Percentiles rank a stretch among this genome's conserved stretches.
Conservation (phyloP, 2,329 filamentous ascomycete species). For the Paraphoma sp. region DNA sequence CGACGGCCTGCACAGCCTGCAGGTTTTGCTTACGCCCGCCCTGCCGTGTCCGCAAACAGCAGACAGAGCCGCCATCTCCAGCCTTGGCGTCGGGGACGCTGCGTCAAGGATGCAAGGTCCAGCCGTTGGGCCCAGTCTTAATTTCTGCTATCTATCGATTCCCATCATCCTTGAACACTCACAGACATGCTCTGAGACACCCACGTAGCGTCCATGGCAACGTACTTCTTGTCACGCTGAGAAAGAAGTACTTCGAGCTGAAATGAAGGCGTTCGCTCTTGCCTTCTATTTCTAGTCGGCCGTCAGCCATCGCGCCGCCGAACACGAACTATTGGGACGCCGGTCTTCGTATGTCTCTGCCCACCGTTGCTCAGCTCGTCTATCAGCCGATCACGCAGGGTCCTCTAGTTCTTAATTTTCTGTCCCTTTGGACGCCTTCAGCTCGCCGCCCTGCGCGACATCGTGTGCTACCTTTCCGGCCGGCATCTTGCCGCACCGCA, state of each 20-base stretch:
- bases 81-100: not conserved
- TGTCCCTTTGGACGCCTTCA: conserved; percentile 3
- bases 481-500: conserved; percentile 1
- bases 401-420: conserved; percentile 2
- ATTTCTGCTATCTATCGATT: conserved; percentile 5
- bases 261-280: no score
- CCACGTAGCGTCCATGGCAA: not conserved
- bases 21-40: not conserved
- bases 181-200: not conserved
- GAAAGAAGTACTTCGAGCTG: no score
- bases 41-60: not conserved
- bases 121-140: not conserved
- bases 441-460: conserved; percentile 7
- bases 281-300: not conserved
- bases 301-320: not conserved
- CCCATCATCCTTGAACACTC: not conserved
- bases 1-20: not conserved
- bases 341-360: not conserved
- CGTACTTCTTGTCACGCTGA: not conserved
- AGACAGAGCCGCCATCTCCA: not conserved
- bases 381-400: not conserved
- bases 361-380: not conserved
- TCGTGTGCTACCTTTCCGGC: not conserved
- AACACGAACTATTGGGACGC: not conserved
- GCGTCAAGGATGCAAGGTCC: not conserved